A percentile compares a stretch with the other conserved stretches of the same genome.
These are phyloP conservation scores for Trypanosoma avium DNA, from an alignment of 208 protist species.

Conservation along the genomic window DNA sequence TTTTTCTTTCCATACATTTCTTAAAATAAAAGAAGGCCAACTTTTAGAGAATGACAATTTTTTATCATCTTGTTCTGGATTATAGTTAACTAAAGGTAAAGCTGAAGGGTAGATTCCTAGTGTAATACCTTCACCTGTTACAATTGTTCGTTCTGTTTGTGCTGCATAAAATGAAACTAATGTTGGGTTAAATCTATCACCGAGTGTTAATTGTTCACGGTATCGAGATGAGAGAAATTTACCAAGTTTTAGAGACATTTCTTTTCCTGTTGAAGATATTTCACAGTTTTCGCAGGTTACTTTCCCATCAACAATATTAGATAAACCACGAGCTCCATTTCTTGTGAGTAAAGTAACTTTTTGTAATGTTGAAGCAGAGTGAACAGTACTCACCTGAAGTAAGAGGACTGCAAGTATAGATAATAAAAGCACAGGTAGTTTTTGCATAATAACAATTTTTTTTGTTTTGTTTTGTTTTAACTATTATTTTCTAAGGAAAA, in stretches of 20 bases:
- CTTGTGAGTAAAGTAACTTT: slow-evolving; percentile 14
- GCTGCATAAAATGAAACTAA: slow-evolving; percentile 1
- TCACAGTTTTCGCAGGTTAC: slow-evolving; percentile 13
- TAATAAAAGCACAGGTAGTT: neutral
- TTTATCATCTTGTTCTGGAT: neutral
- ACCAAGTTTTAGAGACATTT: slow-evolving; percentile 19
- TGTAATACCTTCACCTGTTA: slow-evolving; percentile 13
- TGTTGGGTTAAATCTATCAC: slow-evolving; percentile 6
- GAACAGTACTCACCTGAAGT: neutral
- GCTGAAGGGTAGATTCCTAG: slow-evolving; percentile 8
- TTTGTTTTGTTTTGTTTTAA: too few relatives aligned
- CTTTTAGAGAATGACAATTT: slow-evolving; percentile 15
- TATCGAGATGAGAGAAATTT: slow-evolving; percentile 10
- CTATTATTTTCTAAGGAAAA: slow-evolving; percentile 4
- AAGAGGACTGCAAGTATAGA: neutral
- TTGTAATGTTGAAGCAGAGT: neutral
- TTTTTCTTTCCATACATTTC: slow-evolving; percentile 8
- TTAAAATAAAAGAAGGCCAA: slow-evolving; percentile 20
- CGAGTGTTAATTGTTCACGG: neutral
- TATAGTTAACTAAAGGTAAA: slow-evolving; percentile 18
- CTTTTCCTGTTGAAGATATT: neutral
- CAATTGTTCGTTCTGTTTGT: slow-evolving; percentile 10
- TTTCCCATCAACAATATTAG: neutral
- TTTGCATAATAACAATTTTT: neutral
- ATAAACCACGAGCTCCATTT: slow-evolving; percentile 20